These are phyloP conservation scores for Nemania diffusa DNA, from an alignment of 2,329 filamentous ascomycete genomes.

Conservation along the genomic window DNA sequence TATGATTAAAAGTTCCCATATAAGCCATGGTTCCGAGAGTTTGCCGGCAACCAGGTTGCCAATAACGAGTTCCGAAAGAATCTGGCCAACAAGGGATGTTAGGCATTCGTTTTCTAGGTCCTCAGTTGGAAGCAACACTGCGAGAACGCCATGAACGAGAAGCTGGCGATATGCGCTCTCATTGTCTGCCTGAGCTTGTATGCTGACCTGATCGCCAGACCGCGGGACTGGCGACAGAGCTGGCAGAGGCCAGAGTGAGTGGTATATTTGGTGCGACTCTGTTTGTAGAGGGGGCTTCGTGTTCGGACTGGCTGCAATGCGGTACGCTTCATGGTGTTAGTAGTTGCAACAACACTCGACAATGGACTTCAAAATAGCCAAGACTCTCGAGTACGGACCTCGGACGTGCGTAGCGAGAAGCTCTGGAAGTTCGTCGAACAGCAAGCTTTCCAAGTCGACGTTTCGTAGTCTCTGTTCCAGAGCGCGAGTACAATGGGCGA, in stretches of 20 bases:
- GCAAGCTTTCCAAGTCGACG: conserved; percentile 82
- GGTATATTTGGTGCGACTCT: conserved; percentile 78
- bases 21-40: conserved; percentile 85
- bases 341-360: conserved; percentile 10
- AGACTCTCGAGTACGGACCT: conserved; percentile 62
- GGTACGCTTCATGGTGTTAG: conserved; percentile 69
- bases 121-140: conserved; percentile 88
- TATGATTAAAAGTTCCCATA: conserved; percentile 87
- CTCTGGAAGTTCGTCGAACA: conserved; percentile 88
- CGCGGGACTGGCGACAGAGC: conserved; percentile 81
- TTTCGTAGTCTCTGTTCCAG: conserved; percentile 86
- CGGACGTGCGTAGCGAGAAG: conserved; percentile 82
- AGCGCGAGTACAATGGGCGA: conserved; percentile 89
- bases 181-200: conserved; percentile 74
- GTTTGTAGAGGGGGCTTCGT: conserved; percentile 68
- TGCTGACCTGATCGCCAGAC: conserved; percentile 59
- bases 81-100: conserved; percentile 83
- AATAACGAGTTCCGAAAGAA: conserved; percentile 89
- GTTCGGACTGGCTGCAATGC: conserved; percentile 70
- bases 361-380: not conserved
- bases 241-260: conserved; percentile 83
- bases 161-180: conserved; percentile 88
- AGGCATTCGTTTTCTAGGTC: conserved; percentile 90
- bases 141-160: conserved; percentile 83
- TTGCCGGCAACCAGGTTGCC: conserved; percentile 83